A percentile compares a stretch with the other conserved stretches of the same genome.
Evolutionary conservation across 371 early-diverging fungal species (phyloP).

Genomic region (Paramicrosporidium saccamoebae): DNA sequence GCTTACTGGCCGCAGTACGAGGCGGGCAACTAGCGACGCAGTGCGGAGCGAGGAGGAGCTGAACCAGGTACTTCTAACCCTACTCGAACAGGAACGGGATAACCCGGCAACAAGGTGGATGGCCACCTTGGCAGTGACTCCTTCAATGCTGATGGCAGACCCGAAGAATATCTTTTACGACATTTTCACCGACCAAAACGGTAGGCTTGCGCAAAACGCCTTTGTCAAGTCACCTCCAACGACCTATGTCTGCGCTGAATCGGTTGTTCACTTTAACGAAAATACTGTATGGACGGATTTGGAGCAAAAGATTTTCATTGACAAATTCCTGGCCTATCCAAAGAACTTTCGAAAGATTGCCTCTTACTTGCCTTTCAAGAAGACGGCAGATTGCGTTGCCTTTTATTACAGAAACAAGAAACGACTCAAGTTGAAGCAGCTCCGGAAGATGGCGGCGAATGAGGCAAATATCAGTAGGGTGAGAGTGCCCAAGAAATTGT

Average conservation of each 20-base stretch:
- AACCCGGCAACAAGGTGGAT: constrained; percentile 36
- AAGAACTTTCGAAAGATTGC: constrained; percentile 72
- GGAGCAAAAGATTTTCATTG: constrained; percentile 38
- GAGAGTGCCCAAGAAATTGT: too few relatives aligned
- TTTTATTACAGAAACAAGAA: constrained; percentile 76
- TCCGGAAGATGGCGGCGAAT: constrained; percentile 7
- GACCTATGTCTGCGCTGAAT: constrained; percentile 6
- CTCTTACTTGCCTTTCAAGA: constrained; percentile 27
- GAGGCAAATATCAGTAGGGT: too few relatives aligned
- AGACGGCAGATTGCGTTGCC: constrained; percentile 41
- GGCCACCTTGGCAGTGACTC: constrained; percentile 34
- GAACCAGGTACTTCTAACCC: constrained; percentile 27
- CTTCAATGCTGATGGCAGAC: constrained; percentile 24
- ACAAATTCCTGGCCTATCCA: constrained; percentile 35
- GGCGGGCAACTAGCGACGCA: too few relatives aligned
- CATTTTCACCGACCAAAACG: constrained; percentile 3
- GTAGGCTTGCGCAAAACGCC: constrained; percentile 1
- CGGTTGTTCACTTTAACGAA: constrained; percentile 3
- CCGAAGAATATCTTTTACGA: constrained; percentile 23
- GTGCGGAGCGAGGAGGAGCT: constrained; percentile 47
- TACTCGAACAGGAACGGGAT: constrained; percentile 33
- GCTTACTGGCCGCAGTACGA: too few relatives aligned
- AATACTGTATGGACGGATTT: constrained; percentile 25
- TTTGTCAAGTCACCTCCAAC: constrained; percentile 1
- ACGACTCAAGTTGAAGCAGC: constrained; percentile 30